phyloP scores from a whole-genome alignment of 2,329 filamentous ascomycete genomes.

The Xylaria sp. region DNA sequence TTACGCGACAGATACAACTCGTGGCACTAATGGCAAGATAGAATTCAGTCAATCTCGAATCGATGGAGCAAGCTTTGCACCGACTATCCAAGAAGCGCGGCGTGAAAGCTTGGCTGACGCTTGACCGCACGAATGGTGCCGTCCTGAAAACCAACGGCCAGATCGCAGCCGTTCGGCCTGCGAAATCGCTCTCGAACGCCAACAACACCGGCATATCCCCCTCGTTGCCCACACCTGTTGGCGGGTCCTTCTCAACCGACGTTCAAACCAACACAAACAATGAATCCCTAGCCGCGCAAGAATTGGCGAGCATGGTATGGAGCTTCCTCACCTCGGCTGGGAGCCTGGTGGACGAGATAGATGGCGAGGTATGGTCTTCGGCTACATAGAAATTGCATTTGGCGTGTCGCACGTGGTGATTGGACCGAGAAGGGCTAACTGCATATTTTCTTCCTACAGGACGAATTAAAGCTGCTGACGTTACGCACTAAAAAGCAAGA shows the following conservation, averaged over 20 bases:
- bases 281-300: constrained; percentile 67
- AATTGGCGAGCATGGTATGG: constrained; percentile 79
- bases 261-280: constrained; percentile 47
- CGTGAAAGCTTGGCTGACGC: constrained; percentile 77
- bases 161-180: constrained; percentile 61
- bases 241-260: constrained; percentile 53
- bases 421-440: constrained; percentile 10
- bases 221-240: constrained; percentile 36
- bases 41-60: constrained; percentile 59
- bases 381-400: background rate
- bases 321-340: constrained; percentile 73
- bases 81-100: constrained; percentile 78
- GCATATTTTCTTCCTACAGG: constrained; percentile 48
- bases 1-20: background rate
- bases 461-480: constrained; percentile 77
- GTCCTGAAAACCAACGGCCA: constrained; percentile 79
- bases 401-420: background rate
- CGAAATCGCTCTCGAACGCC: constrained; percentile 38
- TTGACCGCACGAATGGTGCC: constrained; percentile 73
- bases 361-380: constrained; percentile 63
- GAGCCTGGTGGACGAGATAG: constrained; percentile 72
- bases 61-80: constrained; percentile 68
- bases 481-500: constrained; percentile 86
- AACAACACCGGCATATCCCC: constrained; percentile 26
- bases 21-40: constrained; percentile 15